Percentiles rank a stretch among this genome's conserved stretches.
Evolutionary conservation across 768 basidiomycete genomes (phyloP).

Genomic region (Podaxis sp.): DNA sequence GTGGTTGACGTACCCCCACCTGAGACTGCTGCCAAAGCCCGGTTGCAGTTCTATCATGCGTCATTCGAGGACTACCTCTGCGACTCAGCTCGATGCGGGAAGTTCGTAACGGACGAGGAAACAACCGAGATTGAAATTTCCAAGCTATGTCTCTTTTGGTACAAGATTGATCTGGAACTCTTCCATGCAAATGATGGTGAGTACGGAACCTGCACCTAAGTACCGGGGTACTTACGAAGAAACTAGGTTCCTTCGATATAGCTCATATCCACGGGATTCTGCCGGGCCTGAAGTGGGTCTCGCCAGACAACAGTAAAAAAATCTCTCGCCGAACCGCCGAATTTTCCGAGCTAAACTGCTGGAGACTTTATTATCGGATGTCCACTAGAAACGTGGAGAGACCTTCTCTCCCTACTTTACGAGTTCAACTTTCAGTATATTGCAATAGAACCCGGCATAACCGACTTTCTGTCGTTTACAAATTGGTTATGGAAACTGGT

Average conservation of each 20-base stretch:
- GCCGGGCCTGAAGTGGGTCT: background rate
- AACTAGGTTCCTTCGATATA: background rate
- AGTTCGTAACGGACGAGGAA: no score
- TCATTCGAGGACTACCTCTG: background rate
- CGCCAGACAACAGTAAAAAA: background rate
- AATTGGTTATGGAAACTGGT: background rate
- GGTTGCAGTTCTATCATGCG: no score
- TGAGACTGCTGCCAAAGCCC: no score
- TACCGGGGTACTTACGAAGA: background rate
- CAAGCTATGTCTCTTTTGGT: no score
- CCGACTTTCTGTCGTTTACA: background rate
- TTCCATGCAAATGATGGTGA: background rate
- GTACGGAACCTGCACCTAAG: background rate
- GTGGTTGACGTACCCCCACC: no score
- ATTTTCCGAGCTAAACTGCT: background rate
- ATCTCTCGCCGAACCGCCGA: background rate
- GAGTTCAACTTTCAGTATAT: background rate
- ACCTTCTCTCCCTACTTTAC: background rate
- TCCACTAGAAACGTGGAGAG: background rate
- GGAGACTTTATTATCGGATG: background rate
- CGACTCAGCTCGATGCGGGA: no score
- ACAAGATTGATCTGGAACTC: no score
- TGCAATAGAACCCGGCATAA: background rate
- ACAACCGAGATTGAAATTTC: no score
- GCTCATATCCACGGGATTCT: background rate